Percentiles rank a stretch among this genome's conserved stretches.
Evolutionary conservation across 257 asterid species (phyloP).

Genomic region (Echites panduratus): DNA sequence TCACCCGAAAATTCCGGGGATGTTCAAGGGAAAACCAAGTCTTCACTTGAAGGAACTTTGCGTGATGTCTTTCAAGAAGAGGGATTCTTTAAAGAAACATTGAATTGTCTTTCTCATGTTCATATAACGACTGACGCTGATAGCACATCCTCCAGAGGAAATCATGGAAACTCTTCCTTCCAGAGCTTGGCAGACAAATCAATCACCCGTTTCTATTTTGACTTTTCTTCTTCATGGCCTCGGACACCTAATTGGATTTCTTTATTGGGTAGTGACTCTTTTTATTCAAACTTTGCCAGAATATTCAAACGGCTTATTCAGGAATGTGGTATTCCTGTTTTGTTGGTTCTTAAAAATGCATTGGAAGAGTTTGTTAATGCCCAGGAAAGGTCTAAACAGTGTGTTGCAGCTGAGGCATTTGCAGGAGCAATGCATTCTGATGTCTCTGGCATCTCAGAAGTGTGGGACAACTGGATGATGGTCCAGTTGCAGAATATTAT

Average conservation of each 20-base stretch:
- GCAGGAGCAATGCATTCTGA: slow-evolving; percentile 97
- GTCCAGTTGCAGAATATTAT: slow-evolving; percentile 65
- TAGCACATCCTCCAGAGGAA: slow-evolving; percentile 67
- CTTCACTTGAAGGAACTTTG: slow-evolving; percentile 84
- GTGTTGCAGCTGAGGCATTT: slow-evolving; percentile 99
- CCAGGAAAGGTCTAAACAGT: slow-evolving; percentile 92
- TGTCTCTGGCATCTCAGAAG: slow-evolving; percentile 76
- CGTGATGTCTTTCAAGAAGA: slow-evolving; percentile 81
- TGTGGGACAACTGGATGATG: slow-evolving; percentile 91
- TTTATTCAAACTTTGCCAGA: slow-evolving; percentile 83
- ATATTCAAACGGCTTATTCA: slow-evolving; percentile 88
- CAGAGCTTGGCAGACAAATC: slow-evolving; percentile 94
- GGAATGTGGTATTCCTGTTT: slow-evolving; percentile 93
- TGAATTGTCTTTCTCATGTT: slow-evolving; percentile 86
- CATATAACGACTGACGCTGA: slow-evolving; percentile 78
- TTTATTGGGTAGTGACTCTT: slow-evolving; percentile 71
- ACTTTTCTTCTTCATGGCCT: slow-evolving; percentile 98
- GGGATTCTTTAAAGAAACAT: slow-evolving; percentile 72
- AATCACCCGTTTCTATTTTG: slow-evolving; percentile 86
- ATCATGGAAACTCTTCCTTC: slow-evolving; percentile 64
- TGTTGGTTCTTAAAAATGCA: slow-evolving; percentile 60
- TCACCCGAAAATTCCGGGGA: slow-evolving; percentile 40
- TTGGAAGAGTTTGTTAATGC: slow-evolving; percentile 75
- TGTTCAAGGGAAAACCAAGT: slow-evolving; percentile 42
- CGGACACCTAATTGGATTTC: slow-evolving; percentile 98